Evolutionary conservation across 345 rosid genomes (phyloP).

Genomic region (Citrus reticulata): DNA sequence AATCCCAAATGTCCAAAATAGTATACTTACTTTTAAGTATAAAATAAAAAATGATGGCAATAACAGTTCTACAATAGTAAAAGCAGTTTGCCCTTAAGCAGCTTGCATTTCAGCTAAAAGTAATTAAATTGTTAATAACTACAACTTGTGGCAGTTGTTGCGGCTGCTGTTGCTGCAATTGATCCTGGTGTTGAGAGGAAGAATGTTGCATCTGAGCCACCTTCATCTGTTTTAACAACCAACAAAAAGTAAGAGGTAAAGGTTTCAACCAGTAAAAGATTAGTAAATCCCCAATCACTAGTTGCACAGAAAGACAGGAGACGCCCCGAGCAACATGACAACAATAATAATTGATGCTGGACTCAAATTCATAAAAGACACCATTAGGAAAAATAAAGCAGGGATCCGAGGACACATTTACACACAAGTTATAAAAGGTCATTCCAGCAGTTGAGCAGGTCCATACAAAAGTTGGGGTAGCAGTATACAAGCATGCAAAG

Average conservation of each 20-base stretch:
- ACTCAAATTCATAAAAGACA: background rate
- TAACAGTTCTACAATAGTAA: background rate
- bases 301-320: background rate
- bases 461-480: background rate
- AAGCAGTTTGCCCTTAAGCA: background rate
- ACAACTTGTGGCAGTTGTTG: slow-evolving; percentile 48
- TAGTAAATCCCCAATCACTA: background rate
- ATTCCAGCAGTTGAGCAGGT: background rate
- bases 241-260: background rate
- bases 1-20: background rate
- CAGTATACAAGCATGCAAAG: background rate
- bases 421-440: background rate
- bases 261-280: background rate
- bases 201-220: slow-evolving; percentile 47
- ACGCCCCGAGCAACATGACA: background rate
- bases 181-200: slow-evolving; percentile 53
- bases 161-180: slow-evolving; percentile 38
- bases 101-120: slow-evolving; percentile 11
- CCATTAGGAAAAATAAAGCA: background rate
- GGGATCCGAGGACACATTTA: background rate
- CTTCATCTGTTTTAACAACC: slow-evolving; percentile 43
- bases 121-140: slow-evolving; percentile 4
- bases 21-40: background rate
- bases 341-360: background rate
- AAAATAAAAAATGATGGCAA: background rate